phyloP scores from a whole-genome alignment of 1,139 yeast genomes.

The Kodamaea fungicola region DNA sequence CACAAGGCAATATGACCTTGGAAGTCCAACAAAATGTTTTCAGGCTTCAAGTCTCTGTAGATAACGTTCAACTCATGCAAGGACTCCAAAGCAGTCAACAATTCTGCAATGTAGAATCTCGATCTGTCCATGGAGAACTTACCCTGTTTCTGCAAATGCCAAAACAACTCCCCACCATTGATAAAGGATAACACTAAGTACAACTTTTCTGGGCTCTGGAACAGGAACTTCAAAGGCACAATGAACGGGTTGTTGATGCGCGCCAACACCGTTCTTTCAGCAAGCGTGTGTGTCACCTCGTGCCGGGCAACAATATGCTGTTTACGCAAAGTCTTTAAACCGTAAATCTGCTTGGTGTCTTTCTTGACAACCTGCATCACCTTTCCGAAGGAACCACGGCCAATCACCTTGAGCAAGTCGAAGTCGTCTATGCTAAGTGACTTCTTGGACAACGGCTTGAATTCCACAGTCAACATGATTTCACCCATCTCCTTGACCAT shows the following conservation, averaged over 20 bases:
- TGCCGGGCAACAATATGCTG: constrained; percentile 90
- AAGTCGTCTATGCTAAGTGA: constrained; percentile 86
- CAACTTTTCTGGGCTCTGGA: constrained; percentile 92
- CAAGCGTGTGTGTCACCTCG: constrained; percentile 94
- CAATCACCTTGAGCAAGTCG: constrained; percentile 88
- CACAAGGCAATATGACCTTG: constrained; percentile 97
- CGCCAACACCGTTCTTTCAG: constrained; percentile 92
- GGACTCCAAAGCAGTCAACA: constrained; percentile 87
- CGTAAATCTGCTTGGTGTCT: constrained; percentile 92
- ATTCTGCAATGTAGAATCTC: constrained; percentile 90
- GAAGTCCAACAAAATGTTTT: constrained; percentile 86
- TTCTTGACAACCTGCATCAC: constrained; percentile 97
- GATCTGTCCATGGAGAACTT: constrained; percentile 85
- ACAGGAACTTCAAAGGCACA: constrained; percentile 93
- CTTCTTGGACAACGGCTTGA: constrained; percentile 59
- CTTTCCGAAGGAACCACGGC: constrained; percentile 97
- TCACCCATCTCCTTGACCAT: constrained; percentile 41
- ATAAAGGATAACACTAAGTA: constrained; percentile 88
- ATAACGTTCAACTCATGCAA: constrained; percentile 88
- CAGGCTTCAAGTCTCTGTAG: constrained; percentile 94
- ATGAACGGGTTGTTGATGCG: constrained; percentile 94
- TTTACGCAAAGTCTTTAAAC: constrained; percentile 87
- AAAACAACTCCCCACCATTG: constrained; percentile 96
- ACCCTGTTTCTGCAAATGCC: constrained; percentile 90
- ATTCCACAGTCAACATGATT: constrained; percentile 69